Evolutionary conservation across 2,329 filamentous ascomycete genomes (phyloP).

Genomic region (Colletotrichum tofieldiae): DNA sequence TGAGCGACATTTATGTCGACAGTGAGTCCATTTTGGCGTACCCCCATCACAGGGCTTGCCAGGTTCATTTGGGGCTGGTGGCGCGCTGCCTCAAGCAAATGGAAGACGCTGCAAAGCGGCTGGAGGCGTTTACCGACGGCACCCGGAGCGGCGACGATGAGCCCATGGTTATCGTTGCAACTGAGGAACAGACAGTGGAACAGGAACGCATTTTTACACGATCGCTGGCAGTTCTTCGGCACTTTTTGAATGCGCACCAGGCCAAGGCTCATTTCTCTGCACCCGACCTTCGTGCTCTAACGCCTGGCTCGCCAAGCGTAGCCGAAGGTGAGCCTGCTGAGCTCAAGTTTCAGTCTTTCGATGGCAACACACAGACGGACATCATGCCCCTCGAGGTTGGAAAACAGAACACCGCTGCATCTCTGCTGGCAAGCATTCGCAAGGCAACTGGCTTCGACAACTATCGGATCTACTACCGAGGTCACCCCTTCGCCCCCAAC

Average conservation of each 20-base stretch:
- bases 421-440: conserved; percentile 77
- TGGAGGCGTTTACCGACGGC: conserved; percentile 66
- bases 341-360: conserved; percentile 83
- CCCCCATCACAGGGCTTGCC: conserved; percentile 65
- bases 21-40: conserved; percentile 66
- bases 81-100: conserved; percentile 81
- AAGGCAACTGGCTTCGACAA: conserved; percentile 83
- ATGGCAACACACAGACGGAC: conserved; percentile 71
- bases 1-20: conserved; percentile 79
- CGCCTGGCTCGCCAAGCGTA: conserved; percentile 66
- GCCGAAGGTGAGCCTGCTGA: conserved; percentile 76
- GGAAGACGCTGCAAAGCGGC: conserved; percentile 71
- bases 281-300: conserved; percentile 69
- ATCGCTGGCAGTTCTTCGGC: conserved; percentile 77
- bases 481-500: conserved; percentile 74
- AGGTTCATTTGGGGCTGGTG: conserved; percentile 79
- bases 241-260: conserved; percentile 78
- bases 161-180: conserved; percentile 66
- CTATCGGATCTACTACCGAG: conserved; percentile 80
- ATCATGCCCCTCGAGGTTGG: conserved; percentile 77
- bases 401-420: conserved; percentile 78
- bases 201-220: conserved; percentile 78
- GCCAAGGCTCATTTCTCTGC: conserved; percentile 72
- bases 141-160: conserved; percentile 64
- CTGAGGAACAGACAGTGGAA: conserved; percentile 64